Evolutionary conservation across 1,284 basidiomycete genomes (phyloP).

Genomic region (Leccinum angustisporum): DNA sequence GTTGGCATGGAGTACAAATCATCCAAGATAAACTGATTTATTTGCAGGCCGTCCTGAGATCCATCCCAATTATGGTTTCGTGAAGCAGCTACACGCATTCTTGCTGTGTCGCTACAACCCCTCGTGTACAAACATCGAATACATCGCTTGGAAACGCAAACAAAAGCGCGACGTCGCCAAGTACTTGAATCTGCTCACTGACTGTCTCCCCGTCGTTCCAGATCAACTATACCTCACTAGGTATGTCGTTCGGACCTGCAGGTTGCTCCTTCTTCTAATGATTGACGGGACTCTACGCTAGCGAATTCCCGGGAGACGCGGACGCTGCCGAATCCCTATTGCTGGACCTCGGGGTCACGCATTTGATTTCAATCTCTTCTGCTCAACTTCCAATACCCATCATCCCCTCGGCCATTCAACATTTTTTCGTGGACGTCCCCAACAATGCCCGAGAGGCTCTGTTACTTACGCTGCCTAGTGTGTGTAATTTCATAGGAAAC

Average conservation of each 20-base stretch:
- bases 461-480: conserved; percentile 43
- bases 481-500: conserved; percentile 44
- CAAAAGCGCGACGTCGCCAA: conserved; percentile 50
- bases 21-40: conserved; percentile 4
- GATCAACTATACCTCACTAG: conserved; percentile 51
- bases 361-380: conserved; percentile 53
- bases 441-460: conserved; percentile 39
- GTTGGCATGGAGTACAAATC: conserved; percentile 11
- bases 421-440: conserved; percentile 42
- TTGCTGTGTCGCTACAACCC: conserved; percentile 49
- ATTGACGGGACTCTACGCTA: conserved; percentile 23
- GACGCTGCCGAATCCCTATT: conserved; percentile 51
- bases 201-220: conserved; percentile 49
- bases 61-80: too few relatives aligned
- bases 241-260: conserved; percentile 28
- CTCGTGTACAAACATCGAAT: conserved; percentile 42
- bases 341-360: conserved; percentile 48
- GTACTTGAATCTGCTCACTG: conserved; percentile 50
- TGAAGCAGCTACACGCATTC: conserved; percentile 58
- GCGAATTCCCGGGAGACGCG: conserved; percentile 53
- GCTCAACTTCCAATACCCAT: conserved; percentile 37
- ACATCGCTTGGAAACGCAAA: conserved; percentile 55
- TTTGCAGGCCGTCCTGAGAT: conserved; percentile 49
- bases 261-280: neutral
- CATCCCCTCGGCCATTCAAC: conserved; percentile 35